Base-by-base conservation (phyloP, 2,329 filamentous ascomycete species). In the Fonsecaea multimorphosa region DNA sequence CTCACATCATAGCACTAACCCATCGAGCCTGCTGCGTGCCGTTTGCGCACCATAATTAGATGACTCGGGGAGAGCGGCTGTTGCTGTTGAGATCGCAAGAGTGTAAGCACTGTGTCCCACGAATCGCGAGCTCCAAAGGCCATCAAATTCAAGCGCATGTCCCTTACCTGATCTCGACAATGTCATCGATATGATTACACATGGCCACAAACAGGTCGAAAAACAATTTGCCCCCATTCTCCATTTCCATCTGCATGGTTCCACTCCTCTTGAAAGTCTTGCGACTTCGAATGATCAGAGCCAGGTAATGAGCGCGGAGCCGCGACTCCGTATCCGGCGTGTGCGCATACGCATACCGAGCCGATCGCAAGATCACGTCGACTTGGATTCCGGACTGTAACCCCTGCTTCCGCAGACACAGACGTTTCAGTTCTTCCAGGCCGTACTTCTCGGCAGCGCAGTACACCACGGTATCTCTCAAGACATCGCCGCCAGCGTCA, bases 241-340 rank as follows among this genome's bases (percentile, higher is more conserved):
- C 92, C 93, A 98, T 97, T 84, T 97, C 93, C 83, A 91, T 90
- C 86, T 97, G 93, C 93, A 97, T 96, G 80, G 93, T 97, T 81
- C 93, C 93, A 84, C 93, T 97, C 82, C 91, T 89, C 89, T 97
- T 97, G 81, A 98, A 97, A 76, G 92, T 97, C 85, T 93, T 93
- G 80, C 94, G 92, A 86, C 91, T 94, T 84, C 93, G 90, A 84
- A 97, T 97, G 81, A 97, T 96, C 81, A 97, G 87, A 78, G 93
- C 92, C 79, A 98, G 89, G 85, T 97, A 97, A 84, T 97, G 93
- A 84, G 93, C 93, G 83, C 93, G 93, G 80, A 98, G 89, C 76
- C 90, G 88, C 77, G 91, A 94, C 83, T 98, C 93, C 74, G 89
- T 90, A 83, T 97, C 92, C 73, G 93, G 93, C 75, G 94, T 97